Percentiles rank a stretch among this genome's conserved stretches.
These are phyloP conservation scores for Penicillium italicum DNA, from an alignment of 2,329 filamentous ascomycete species.

Conservation along the genomic window DNA sequence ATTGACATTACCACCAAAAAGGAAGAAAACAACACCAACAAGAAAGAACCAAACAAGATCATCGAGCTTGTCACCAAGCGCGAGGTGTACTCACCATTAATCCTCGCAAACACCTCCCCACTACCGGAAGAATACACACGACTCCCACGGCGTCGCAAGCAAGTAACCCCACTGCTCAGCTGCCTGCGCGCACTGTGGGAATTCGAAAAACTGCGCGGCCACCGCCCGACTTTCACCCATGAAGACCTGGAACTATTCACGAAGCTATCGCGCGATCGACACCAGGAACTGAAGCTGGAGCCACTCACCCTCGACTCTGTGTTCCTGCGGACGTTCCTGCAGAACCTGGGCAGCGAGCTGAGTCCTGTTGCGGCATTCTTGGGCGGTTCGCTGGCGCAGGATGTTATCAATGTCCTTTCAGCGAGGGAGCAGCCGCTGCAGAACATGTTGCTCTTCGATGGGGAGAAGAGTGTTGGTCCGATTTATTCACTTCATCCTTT, in stretches of 20 bases:
- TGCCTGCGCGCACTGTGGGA: conserved; percentile 89
- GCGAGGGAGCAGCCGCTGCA: conserved; percentile 91
- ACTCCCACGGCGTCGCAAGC: conserved; percentile 63
- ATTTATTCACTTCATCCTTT: conserved; percentile 79
- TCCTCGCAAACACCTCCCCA: conserved; percentile 75
- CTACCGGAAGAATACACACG: conserved; percentile 69
- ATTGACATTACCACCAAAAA: conserved; percentile 67
- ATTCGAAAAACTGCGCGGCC: conserved; percentile 62
- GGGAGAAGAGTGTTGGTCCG: conserved; percentile 70
- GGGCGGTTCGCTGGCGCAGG: conserved; percentile 86
- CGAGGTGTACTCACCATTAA: conserved; percentile 83
- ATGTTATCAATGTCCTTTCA: conserved; percentile 94
- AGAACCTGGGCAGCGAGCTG: conserved; percentile 80
- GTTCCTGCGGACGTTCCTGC: conserved; percentile 77
- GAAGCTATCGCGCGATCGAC: conserved; percentile 69
- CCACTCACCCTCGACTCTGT: conserved; percentile 64
- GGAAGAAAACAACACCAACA: conserved; percentile 68
- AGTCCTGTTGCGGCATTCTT: conserved; percentile 84
- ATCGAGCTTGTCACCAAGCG: conserved; percentile 87
- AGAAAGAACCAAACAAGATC: conserved; percentile 68
- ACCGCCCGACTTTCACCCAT: conserved; percentile 54
- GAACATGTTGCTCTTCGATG: conserved; percentile 90
- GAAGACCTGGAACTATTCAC: conserved; percentile 75
- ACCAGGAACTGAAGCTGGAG: conserved; percentile 69
- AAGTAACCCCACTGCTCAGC: conserved; percentile 78